Base-by-base conservation (phyloP, 2,329 filamentous ascomycete species). In the Akanthomyces muscarius region DNA sequence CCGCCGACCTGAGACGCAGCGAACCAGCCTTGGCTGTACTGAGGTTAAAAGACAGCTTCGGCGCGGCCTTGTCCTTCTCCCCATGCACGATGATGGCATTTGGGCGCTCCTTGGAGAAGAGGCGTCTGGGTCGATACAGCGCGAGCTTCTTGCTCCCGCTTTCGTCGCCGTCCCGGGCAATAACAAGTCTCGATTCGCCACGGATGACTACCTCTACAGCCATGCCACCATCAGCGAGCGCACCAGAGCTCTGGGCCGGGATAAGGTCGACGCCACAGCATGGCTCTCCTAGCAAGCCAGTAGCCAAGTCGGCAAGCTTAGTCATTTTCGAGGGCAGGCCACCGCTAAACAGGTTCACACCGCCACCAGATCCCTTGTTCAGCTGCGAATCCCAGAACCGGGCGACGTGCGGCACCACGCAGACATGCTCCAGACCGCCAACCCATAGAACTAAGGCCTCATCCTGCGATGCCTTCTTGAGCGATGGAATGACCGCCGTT, bases 371-470 rank as follows among this genome's bases (percentile, higher is more conserved):
- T 16, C 78, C 77, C 65, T 79, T 81, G 14, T 82, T 81, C 13
- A 84, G 75, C 66, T 86, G 83, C 1, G 83, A 80, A 42, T 86
- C 84, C 84, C 84, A 86, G 72, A 86, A 87, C 16, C 80, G 79
- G 5, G 80, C 74, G 7, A 87, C 74, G 0, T 78, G 78, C 0
- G 84, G 82, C 54, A 87, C 83, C 30, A 85, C 78, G 28, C 81
- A 84, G 28, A 86, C 80, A 38, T 85, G 81, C 63, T 87, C 84
- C 2, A 78, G 70, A 16, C 83, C 78, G 10, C 83, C 81, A 38
- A 86, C 76, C 84, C 84, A 87, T 5, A 87, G 72, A 6, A 82
- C 79, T 3, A 83, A 75, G 44, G 78, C 83, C 72, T 87, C 84
- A 23, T 85, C 83, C 5, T 78, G 76, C 1, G 78, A 72, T 0